Percentiles rank a stretch among this genome's conserved stretches.
phyloP scores from a whole-genome alignment of 371 early-diverging fungal genomes.

The Smittium culicis region DNA sequence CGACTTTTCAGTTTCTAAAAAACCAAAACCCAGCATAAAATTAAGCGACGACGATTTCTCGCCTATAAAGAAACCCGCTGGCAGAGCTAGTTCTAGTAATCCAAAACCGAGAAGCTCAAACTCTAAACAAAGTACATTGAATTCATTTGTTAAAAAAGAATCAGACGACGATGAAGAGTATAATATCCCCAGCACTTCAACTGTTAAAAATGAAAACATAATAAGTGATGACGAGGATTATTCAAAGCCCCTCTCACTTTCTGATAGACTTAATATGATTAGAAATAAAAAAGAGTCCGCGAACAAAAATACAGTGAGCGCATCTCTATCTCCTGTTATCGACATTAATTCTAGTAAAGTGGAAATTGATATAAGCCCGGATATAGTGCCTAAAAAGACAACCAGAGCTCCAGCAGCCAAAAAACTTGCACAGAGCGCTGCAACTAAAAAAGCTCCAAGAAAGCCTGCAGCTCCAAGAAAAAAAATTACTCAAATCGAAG shows the following conservation, averaged over 20 bases:
- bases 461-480: no score
- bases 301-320: slow-evolving; percentile 11
- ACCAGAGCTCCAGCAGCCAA: neutral
- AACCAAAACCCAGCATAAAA: slow-evolving; percentile 11
- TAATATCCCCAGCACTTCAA: slow-evolving; percentile 17
- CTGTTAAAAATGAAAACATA: slow-evolving; percentile 13
- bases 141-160: slow-evolving; percentile 4
- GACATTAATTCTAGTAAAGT: no score
- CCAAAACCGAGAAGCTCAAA: slow-evolving; percentile 7
- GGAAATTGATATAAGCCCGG: no score
- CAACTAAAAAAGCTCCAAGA: neutral
- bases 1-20: slow-evolving; percentile 17
- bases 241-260: neutral
- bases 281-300: slow-evolving; percentile 15
- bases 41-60: slow-evolving; percentile 8
- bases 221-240: neutral
- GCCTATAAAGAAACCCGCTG: neutral
- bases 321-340: slow-evolving; percentile 18
- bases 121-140: slow-evolving; percentile 6
- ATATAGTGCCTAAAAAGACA: no score
- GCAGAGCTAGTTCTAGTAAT: neutral
- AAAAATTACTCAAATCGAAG: no score
- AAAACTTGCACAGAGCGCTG: neutral
- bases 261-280: slow-evolving; percentile 13
- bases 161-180: slow-evolving; percentile 8